These are phyloP conservation scores for Plectosphaerella cucumerina DNA, from an alignment of 2,329 filamentous ascomycete species.

Conservation along the genomic window DNA sequence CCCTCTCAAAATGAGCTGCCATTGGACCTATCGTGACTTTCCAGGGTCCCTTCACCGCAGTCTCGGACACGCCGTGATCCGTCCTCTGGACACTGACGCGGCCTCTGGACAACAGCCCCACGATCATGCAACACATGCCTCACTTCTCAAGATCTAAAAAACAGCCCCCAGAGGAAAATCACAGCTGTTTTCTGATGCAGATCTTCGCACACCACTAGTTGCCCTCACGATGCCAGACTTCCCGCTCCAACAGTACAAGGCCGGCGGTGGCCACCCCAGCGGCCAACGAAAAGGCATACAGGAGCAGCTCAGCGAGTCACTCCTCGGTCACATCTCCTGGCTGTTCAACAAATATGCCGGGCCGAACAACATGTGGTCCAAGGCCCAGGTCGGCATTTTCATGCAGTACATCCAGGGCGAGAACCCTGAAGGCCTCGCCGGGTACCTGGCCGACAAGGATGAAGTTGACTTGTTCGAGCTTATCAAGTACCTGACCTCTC, in stretches of 20 bases:
- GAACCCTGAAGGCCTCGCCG: constrained; percentile 19
- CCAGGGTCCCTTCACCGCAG: background rate
- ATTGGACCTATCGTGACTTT: background rate
- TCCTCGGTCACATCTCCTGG: constrained; percentile 37
- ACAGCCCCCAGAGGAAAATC: background rate
- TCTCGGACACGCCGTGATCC: background rate
- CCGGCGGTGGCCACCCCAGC: constrained; percentile 4
- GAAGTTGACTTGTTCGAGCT: constrained; percentile 43
- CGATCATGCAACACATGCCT: too few relatives aligned
- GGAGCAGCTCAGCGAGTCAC: constrained; percentile 18
- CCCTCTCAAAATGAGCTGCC: background rate
- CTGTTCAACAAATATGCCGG: constrained; percentile 41
- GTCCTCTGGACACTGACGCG: background rate
- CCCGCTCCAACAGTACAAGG: background rate
- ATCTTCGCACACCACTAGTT: background rate
- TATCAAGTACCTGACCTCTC: constrained; percentile 49
- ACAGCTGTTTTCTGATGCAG: background rate
- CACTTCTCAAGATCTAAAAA: background rate
- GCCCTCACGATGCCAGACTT: background rate
- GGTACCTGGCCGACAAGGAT: constrained; percentile 15
- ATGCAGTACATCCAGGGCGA: constrained; percentile 40
- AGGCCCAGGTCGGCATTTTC: constrained; percentile 39
- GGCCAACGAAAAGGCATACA: background rate
- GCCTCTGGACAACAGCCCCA: background rate
- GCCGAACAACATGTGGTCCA: constrained; percentile 36